Evolutionary conservation across 805 yeast genomes (phyloP).

Genomic region (Scheffersomyces amazonensis): DNA sequence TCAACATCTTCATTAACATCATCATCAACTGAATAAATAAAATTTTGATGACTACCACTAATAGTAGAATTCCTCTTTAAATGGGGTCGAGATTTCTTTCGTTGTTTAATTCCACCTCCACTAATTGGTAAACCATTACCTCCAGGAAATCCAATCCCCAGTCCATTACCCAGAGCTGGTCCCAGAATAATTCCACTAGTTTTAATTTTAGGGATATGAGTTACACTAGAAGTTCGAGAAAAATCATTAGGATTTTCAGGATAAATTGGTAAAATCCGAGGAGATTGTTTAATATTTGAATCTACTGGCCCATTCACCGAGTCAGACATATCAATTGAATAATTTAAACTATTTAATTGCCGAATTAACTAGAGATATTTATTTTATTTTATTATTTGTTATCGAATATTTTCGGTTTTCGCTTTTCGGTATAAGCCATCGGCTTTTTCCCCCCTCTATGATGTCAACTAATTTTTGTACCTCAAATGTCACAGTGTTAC

Average conservation of each 20-base stretch:
- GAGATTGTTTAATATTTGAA: slow-evolving; percentile 1
- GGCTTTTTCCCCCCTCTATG: too few relatives aligned
- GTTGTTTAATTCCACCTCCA: not conserved
- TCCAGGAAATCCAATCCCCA: not conserved
- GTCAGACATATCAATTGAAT: not conserved
- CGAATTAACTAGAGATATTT: too few relatives aligned
- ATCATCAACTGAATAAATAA: slow-evolving; percentile 77
- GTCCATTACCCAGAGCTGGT: not conserved
- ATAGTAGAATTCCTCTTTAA: slow-evolving; percentile 20
- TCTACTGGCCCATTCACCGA: not conserved
- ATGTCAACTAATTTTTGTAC: too few relatives aligned
- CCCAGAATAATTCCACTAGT: too few relatives aligned
- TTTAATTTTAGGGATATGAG: not conserved
- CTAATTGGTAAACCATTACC: too few relatives aligned
- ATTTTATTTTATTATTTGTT: too few relatives aligned
- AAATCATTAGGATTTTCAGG: slow-evolving; percentile 1
- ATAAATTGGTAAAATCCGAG: slow-evolving; percentile 1
- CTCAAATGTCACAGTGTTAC: too few relatives aligned
- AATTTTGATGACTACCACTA: slow-evolving; percentile 14
- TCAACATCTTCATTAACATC: slow-evolving; percentile 61
- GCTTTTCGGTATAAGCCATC: too few relatives aligned
- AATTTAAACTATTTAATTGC: too few relatives aligned
- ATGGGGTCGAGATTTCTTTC: slow-evolving; percentile 21
- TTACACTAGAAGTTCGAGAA: slow-evolving; percentile 4
- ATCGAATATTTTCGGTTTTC: too few relatives aligned